These are phyloP conservation scores for Mytilinidion resinicola DNA, from an alignment of 495 filamentous ascomycete genomes.

Conservation along the genomic window DNA sequence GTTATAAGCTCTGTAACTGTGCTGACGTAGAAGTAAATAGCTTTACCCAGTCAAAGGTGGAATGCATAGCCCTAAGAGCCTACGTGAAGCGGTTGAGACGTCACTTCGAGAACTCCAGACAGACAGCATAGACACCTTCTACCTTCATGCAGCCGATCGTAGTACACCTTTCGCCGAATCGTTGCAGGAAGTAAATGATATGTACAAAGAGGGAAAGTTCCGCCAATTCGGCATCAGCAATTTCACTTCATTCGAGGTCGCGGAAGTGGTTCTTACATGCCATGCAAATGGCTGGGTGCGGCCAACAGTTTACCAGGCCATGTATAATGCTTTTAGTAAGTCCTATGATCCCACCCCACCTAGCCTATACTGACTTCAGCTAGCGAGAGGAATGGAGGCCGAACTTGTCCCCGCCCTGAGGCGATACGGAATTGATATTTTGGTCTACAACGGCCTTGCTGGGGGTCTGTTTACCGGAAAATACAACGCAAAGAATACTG, in stretches of 20 bases:
- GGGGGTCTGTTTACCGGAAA: neutral
- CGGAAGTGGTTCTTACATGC: constrained; percentile 75
- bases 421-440: neutral
- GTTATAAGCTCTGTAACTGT: neutral
- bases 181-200: constrained; percentile 63
- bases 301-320: constrained; percentile 56
- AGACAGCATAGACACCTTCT: constrained; percentile 75
- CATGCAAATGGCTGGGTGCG: constrained; percentile 66
- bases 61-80: constrained; percentile 50
- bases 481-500: neutral
- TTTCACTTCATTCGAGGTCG: constrained; percentile 82
- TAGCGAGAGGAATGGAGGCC: neutral
- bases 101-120: constrained; percentile 67
- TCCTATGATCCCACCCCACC: neutral
- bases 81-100: constrained; percentile 54
- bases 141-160: constrained; percentile 79
- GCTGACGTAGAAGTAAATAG: neutral
- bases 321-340: constrained; percentile 56
- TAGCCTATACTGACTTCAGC: neutral
- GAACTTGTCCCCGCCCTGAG: neutral
- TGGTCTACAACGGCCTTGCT: neutral
- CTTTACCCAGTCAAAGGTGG: constrained; percentile 55
- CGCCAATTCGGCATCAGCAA: constrained; percentile 75
- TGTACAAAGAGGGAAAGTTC: constrained; percentile 83
- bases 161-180: constrained; percentile 60